phyloP scores from a whole-genome alignment of 78 protist species.

The Dictyostelium firmibasis region DNA sequence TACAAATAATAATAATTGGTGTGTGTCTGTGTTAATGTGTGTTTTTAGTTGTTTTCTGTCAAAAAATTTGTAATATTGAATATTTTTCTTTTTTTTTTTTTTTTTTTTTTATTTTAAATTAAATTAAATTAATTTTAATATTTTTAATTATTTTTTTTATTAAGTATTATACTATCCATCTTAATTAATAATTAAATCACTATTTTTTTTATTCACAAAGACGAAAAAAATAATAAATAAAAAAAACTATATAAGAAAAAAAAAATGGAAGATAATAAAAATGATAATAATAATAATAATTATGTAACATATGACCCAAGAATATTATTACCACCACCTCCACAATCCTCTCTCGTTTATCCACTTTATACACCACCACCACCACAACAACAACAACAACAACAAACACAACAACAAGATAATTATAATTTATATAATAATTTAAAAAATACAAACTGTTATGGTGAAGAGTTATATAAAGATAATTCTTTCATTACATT shows the following conservation, averaged over 20 bases:
- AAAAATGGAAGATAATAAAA: neutral
- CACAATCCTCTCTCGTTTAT: neutral
- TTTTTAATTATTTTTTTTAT: too few species aligned
- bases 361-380: neutral
- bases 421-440: neutral
- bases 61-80: neutral
- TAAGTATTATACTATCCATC: too few species aligned
- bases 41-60: neutral
- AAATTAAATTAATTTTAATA: too few species aligned
- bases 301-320: neutral
- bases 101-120: too few species aligned
- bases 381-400: neutral
- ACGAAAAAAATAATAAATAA: neutral
- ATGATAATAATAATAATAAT: neutral
- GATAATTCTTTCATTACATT: neutral
- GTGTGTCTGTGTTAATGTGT: neutral
- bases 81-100: too few species aligned
- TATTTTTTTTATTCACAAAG: too few species aligned
- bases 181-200: too few species aligned
- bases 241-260: too few species aligned
- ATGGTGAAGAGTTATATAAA: neutral
- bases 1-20: neutral
- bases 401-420: neutral
- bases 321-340: neutral
- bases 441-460: too few species aligned